Evolutionary conservation across 2,329 filamentous ascomycete genomes (phyloP).

Genomic region (Catunica adiposa): DNA sequence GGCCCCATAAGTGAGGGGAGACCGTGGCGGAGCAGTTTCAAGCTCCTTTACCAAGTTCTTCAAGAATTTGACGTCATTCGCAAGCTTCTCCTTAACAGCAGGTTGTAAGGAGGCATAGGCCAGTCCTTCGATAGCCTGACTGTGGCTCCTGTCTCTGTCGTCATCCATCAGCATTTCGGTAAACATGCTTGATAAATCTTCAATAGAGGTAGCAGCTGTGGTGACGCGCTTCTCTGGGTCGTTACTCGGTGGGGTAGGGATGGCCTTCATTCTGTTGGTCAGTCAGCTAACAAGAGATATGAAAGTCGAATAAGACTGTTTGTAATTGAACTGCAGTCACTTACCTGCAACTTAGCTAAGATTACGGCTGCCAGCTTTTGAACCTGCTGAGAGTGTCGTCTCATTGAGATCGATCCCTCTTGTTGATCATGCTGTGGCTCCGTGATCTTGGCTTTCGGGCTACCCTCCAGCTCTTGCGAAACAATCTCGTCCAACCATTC

Average conservation of each 20-base stretch:
- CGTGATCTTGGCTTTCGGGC: slow-evolving; percentile 21
- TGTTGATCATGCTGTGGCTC: slow-evolving; percentile 42
- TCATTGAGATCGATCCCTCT: slow-evolving; percentile 42
- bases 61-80: slow-evolving; percentile 51
- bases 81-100: slow-evolving; percentile 66
- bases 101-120: slow-evolving; percentile 82
- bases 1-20: slow-evolving; percentile 65
- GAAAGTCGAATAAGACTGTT: slow-evolving; percentile 12
- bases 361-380: slow-evolving; percentile 56
- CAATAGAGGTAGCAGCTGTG: slow-evolving; percentile 42
- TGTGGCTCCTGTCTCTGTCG: slow-evolving; percentile 16
- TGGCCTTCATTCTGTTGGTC: slow-evolving; percentile 34
- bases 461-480: slow-evolving; percentile 47
- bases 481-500: slow-evolving; percentile 79
- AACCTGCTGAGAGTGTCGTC: slow-evolving; percentile 43
- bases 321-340: slow-evolving; percentile 13
- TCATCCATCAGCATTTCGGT: slow-evolving; percentile 49
- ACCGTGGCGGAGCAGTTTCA: slow-evolving; percentile 40
- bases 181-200: slow-evolving; percentile 48
- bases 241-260: slow-evolving; percentile 28
- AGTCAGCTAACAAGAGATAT: slow-evolving; percentile 28
- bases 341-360: slow-evolving; percentile 52
- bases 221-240: slow-evolving; percentile 30
- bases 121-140: slow-evolving; percentile 70
- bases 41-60: slow-evolving; percentile 51